Evolutionary conservation across 2,329 filamentous ascomycete genomes (phyloP), one percentile per base, ranked within the genome.

Genomic region (Penicillium aurantiogriseum): DNA sequence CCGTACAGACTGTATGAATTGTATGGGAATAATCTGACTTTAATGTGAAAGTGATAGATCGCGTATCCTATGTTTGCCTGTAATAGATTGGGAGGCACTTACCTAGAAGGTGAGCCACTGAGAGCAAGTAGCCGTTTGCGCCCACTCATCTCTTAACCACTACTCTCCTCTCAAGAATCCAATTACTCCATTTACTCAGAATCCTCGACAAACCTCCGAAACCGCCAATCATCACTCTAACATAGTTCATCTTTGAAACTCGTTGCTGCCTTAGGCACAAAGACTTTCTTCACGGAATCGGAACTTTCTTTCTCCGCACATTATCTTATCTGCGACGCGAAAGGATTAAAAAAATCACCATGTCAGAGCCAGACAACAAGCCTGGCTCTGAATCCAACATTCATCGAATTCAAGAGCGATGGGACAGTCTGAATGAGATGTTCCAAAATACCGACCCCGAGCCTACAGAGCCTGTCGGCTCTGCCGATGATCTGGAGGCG

Each of bases 401-500:
- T 9, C 19, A 43, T 23, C 53, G 31, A 29, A 44, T 55, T 29
- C n/a, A 29, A 36, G 31, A 51, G 53, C 38, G 42, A 55, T 55
- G 53, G 53, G 39, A 51, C 11, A 31, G 15, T 35, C 19, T 51
- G 53, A 55, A 51, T 43, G 48, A 50, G 25, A 44, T 55, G 53
- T 38, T 55, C 9, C 39, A n/a, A 36, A 51, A 29, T 6, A 42
- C 44, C 23, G 19, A 53, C 23, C 23, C 42, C 6, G 19, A 36
- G 31, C 29, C 50, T 46, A 21, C 19, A 25, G 40, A 25, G 45
- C 15, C 39, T 36, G 10, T 21, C 2, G 44, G 44, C 27, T 38
- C 40, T 38, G 44, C 51, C 42, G 42, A 56, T 23, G 54, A 56
- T 10, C 35, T 56, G n/a, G 54, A 56, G 36, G 49, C 27, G 11